Base-by-base conservation (phyloP, 2,329 filamentous ascomycete species). In the Penicillium verrucosum region DNA sequence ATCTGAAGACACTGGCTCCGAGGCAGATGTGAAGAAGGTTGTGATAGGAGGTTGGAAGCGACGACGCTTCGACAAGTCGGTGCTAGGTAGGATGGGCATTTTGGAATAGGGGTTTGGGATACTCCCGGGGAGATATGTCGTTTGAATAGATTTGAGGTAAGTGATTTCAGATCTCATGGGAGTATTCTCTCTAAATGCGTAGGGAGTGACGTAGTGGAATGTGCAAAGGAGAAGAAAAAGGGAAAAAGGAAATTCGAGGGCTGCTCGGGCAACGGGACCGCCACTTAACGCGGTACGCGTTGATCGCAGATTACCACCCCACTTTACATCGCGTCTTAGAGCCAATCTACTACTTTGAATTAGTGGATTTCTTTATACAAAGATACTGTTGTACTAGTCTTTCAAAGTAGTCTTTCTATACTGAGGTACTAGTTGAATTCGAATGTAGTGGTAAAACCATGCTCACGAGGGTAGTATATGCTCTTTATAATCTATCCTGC, bases 21-120 rank as follows among this genome's bases (percentile, higher is more conserved):
- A 62, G 27, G 63, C 53, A 34, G 65, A 53, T 29, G 71, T 48
- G 59, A 77, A 76, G 65, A 70, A 77, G 25, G 62, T 68, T 27
- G 75, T 77, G 56, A 77, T 75, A 5, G 76, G 72, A n/a, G 72
- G 67, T 67, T 77, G 75, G 65, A 77, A 78, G 60, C 76, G 75
- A 51, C 77, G 72, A 54, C 75, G 74, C 63, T 79, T 78, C 32
- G 75, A 73, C 30, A 68, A 56, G 38, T 65, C 63, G 51, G 63
- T 64, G 38, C 37, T 57, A 46, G 50, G 36, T 25, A 34, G 12
- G 36, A 57, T 52, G 2, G 47, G 54, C 59, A 66, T 64, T 54
- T 57, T 65, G 38, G 46, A 42, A 59, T 51, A 29, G 42, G 37
- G 12, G 18, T 21, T 50, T 45, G 27, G 27, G 57, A 48, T 7